phyloP scores from a whole-genome alignment of 1,284 basidiomycete genomes.

The Boletus sp. region DNA sequence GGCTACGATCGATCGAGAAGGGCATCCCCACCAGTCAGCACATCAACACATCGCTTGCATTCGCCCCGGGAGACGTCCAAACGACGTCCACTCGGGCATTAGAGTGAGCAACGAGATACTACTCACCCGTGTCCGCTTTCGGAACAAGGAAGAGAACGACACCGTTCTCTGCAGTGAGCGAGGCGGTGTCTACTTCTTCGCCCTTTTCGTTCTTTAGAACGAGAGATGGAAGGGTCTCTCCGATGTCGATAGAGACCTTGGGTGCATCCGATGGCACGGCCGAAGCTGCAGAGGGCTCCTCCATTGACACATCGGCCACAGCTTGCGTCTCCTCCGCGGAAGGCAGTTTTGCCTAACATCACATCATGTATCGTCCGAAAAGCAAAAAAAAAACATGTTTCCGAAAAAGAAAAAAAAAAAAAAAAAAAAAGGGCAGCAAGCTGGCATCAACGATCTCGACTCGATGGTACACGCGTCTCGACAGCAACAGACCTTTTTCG shows the following conservation, averaged over 20 bases:
- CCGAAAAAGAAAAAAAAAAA: not conserved
- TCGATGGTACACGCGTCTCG: not conserved
- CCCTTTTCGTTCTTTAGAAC: constrained; percentile 76
- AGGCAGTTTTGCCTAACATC: constrained; percentile 27
- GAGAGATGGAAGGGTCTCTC: constrained; percentile 73
- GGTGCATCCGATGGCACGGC: constrained; percentile 20
- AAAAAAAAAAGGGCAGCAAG: not conserved
- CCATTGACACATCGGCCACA: not conserved
- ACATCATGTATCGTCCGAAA: not conserved
- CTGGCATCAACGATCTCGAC: not conserved
- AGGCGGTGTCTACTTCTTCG: constrained; percentile 64
- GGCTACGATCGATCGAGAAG: constrained; percentile 41
- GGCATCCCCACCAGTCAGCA: constrained; percentile 8
- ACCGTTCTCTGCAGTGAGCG: constrained; percentile 64
- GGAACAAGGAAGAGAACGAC: constrained; percentile 81
- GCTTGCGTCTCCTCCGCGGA: constrained; percentile 11
- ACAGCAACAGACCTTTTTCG: constrained; percentile 23
- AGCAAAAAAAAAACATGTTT: not conserved
- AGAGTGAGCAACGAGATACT: not conserved
- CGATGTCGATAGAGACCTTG: constrained; percentile 54
- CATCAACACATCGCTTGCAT: too few species aligned
- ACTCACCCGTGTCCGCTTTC: constrained; percentile 80
- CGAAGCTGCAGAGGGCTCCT: constrained; percentile 4
- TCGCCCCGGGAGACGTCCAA: too few species aligned
- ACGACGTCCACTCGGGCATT: not conserved